A percentile compares a stretch with the other conserved stretches of the same genome.
These are phyloP conservation scores for Mayamaea pseudoterrestris DNA, from an alignment of 108 stramenopile species.

Conservation along the genomic window DNA sequence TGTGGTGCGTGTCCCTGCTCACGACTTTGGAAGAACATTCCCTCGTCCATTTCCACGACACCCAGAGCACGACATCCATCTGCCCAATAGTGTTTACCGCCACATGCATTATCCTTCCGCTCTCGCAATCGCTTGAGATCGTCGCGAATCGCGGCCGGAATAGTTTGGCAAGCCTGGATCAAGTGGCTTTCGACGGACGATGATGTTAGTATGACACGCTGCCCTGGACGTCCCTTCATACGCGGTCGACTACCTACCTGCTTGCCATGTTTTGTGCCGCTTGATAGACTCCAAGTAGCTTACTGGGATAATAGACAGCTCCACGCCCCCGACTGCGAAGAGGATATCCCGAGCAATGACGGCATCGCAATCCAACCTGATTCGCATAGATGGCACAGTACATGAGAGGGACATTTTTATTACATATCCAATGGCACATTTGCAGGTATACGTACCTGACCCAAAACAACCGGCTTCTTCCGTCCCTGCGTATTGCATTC, in stretches of 20 bases:
- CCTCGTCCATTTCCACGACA: conserved; percentile 17
- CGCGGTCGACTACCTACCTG: conserved; percentile 5
- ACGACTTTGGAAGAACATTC: too few species aligned
- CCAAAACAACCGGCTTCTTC: conserved; percentile 26
- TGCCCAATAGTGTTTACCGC: conserved; percentile 33
- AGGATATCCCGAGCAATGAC: conserved; percentile 30
- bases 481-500: conserved; percentile 32
- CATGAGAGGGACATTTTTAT: too few species aligned
- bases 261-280: conserved; percentile 41
- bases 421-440: too few species aligned
- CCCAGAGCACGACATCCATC: conserved; percentile 17
- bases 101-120: conserved; percentile 12
- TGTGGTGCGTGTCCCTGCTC: too few species aligned
- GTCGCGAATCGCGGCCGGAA: conserved; percentile 7
- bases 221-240: background rate
- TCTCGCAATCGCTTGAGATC: conserved; percentile 13
- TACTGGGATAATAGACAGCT: conserved; percentile 41
- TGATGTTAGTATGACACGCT: background rate
- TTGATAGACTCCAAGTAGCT: conserved; percentile 33
- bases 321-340: conserved; percentile 31
- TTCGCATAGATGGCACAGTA: too few species aligned
- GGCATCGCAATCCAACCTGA: conserved; percentile 52
- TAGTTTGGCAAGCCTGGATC: conserved; percentile 18
- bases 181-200: conserved; percentile 5
- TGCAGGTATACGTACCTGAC: too few species aligned